Evolutionary conservation across 306 rosid species (phyloP).

Genomic region (Rubus idaeus): DNA sequence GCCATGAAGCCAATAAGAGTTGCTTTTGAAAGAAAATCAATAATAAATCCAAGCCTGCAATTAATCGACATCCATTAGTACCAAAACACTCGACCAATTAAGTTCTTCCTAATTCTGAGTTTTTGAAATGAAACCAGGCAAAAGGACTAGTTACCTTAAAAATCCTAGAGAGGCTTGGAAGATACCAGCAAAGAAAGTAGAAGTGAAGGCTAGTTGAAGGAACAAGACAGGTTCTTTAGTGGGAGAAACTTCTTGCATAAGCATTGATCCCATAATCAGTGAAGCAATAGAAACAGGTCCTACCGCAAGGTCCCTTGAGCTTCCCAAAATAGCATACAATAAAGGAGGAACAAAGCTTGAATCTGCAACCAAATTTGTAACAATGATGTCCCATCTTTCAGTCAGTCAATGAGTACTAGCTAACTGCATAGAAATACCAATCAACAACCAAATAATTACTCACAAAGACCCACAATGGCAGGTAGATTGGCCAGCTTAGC

Average conservation of each 20-base stretch:
- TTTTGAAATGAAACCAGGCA: background rate
- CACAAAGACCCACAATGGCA: constrained; percentile 93
- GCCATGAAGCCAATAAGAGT: constrained; percentile 94
- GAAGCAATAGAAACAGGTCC: constrained; percentile 99
- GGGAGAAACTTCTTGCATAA: constrained; percentile 81
- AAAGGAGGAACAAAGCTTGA: constrained; percentile 98
- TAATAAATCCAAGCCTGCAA: constrained; percentile 87
- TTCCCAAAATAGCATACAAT: constrained; percentile 88
- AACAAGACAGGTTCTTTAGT: constrained; percentile 56
- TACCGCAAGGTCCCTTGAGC: constrained; percentile 92
- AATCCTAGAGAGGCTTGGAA: constrained; percentile 90
- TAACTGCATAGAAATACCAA: background rate
- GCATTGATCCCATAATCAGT: constrained; percentile 84
- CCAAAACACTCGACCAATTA: background rate
- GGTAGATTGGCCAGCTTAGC: constrained; percentile 93
- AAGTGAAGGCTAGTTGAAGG: constrained; percentile 77
- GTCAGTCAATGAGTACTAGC: background rate
- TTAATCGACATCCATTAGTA: background rate
- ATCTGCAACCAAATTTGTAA: constrained; percentile 36
- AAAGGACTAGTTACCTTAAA: constrained; percentile 46
- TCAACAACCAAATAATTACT: constrained; percentile 29
- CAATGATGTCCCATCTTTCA: background rate
- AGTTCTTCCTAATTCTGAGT: background rate
- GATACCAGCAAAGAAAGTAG: constrained; percentile 87
- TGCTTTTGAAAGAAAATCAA: constrained; percentile 90